These are phyloP conservation scores for Camellia sinensis DNA, from an alignment of 148 eudicot genomes.

Conservation along the genomic window DNA sequence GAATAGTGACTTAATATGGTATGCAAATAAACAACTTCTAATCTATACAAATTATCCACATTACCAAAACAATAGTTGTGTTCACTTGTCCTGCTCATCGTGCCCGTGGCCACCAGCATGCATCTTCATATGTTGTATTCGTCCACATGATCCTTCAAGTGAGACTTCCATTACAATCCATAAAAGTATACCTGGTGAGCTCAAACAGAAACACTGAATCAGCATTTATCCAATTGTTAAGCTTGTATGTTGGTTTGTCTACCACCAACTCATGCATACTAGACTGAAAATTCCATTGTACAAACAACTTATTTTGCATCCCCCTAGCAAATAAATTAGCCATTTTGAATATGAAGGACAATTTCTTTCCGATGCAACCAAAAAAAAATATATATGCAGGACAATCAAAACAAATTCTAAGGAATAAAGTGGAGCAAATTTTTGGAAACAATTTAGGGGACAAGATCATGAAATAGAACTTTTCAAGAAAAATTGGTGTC, in stretches of 20 bases:
- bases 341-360: too few species aligned
- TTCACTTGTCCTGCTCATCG: neutral
- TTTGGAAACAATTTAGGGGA: neutral
- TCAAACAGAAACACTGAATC: constrained; percentile 5
- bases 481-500: neutral
- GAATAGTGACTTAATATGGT: neutral
- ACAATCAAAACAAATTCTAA: too few species aligned
- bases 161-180: constrained; percentile 5
- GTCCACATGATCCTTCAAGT: neutral
- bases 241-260: neutral
- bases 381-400: too few species aligned
- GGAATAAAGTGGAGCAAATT: neutral
- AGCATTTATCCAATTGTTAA: neutral
- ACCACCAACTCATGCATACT: neutral
- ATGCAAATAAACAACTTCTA: neutral
- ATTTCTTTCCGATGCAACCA: too few species aligned
- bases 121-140: neutral
- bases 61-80: neutral
- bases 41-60: neutral
- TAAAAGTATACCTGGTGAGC: constrained; percentile 17
- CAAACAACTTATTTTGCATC: neutral
- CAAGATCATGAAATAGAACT: neutral
- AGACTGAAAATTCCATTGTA: neutral
- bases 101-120: neutral
- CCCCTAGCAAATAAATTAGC: too few species aligned